phyloP scores from a whole-genome alignment of 2,329 filamentous ascomycete genomes.

The Trichoderma sp. region DNA sequence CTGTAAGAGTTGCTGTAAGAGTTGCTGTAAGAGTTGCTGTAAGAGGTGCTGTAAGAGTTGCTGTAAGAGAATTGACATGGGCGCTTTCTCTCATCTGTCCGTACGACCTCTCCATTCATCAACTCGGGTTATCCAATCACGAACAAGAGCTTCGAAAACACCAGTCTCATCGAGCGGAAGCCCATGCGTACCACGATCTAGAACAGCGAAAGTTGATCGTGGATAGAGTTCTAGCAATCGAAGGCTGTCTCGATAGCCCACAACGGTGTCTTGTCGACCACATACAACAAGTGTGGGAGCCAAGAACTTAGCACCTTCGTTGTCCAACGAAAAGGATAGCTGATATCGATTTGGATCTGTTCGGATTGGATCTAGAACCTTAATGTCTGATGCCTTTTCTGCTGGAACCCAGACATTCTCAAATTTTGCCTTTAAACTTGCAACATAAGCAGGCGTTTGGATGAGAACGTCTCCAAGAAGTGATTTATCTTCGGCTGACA shows the following conservation, averaged over 20 bases:
- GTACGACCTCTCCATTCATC: slow-evolving; percentile 18
- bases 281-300: slow-evolving; percentile 20
- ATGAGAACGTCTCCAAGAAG: slow-evolving; percentile 18
- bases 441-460: slow-evolving; percentile 18
- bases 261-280: slow-evolving; percentile 17
- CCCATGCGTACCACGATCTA: slow-evolving; percentile 20
- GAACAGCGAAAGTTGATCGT: slow-evolving; percentile 17
- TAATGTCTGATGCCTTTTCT: neutral
- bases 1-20: too few species aligned
- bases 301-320: neutral
- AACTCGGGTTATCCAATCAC: slow-evolving; percentile 18
- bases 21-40: too few species aligned
- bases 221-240: slow-evolving; percentile 19
- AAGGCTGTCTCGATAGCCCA: slow-evolving; percentile 20
- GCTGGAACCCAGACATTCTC: slow-evolving; percentile 6
- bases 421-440: slow-evolving; percentile 9
- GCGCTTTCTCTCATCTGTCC: neutral
- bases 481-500: slow-evolving; percentile 2
- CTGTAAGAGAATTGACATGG: too few species aligned
- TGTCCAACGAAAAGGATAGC: slow-evolving; percentile 5
- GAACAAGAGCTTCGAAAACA: slow-evolving; percentile 20
- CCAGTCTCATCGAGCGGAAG: slow-evolving; percentile 19
- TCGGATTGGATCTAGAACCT: slow-evolving; percentile 5
- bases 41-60: too few species aligned
- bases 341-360: slow-evolving; percentile 15